Conservation (phyloP, 805 yeast species). For the Candida vaughaniae region DNA sequence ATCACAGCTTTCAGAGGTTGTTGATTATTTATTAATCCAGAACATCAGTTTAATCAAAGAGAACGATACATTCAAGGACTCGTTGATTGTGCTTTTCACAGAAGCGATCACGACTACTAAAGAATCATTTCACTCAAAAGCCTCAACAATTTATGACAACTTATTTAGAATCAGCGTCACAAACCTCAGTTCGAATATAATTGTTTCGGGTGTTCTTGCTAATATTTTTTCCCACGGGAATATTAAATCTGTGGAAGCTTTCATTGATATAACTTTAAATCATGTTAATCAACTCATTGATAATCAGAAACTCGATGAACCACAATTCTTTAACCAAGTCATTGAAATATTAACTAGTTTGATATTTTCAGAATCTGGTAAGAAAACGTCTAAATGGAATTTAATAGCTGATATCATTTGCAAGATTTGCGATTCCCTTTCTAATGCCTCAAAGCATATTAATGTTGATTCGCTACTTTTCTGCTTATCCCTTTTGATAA, state of each 20-base stretch:
- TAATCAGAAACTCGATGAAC: not conserved
- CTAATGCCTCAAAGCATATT: not conserved
- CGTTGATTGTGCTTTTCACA: conserved; percentile 61
- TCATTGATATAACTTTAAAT: conserved; percentile 5
- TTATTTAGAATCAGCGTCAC: conserved; percentile 32
- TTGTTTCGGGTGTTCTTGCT: conserved; percentile 60
- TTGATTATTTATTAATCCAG: conserved; percentile 42
- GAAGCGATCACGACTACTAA: conserved; percentile 75
- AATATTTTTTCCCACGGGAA: conserved; percentile 54
- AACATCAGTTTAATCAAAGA: conserved; percentile 29
- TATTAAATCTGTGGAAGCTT: conserved; percentile 9
- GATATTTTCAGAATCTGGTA: conserved; percentile 70
- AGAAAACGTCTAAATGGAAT: conserved; percentile 56
- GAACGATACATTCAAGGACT: conserved; percentile 50
- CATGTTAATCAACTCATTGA: not conserved
- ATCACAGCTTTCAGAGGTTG: conserved; percentile 45
- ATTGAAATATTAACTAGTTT: conserved; percentile 47
- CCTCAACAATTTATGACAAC: conserved; percentile 48
- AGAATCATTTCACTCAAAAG: conserved; percentile 73
- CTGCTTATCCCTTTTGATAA: conserved; percentile 48
- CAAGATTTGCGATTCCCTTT: conserved; percentile 1
- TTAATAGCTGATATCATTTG: conserved; percentile 21
- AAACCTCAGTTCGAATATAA: conserved; percentile 20
- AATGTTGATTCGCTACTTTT: conserved; percentile 26
- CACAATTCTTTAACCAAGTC: conserved; percentile 13